Percentiles rank a stretch among this genome's conserved stretches.
Evolutionary conservation across 2,329 filamentous ascomycete genomes (phyloP).

Genomic region (Xylariaceae sp.): DNA sequence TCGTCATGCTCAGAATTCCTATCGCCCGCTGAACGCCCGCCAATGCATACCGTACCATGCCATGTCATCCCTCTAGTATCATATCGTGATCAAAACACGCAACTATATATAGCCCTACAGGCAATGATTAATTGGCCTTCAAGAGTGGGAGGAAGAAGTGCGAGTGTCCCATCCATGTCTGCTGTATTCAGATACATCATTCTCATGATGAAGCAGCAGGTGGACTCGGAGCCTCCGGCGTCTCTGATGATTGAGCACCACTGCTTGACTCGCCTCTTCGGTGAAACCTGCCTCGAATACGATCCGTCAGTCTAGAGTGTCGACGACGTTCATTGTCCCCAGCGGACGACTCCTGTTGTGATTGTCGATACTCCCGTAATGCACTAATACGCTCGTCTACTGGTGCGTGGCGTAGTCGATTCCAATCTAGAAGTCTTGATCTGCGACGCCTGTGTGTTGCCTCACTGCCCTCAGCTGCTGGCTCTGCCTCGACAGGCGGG

Average conservation of each 20-base stretch:
- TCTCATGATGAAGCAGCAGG: slow-evolving; percentile 20
- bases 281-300: slow-evolving; percentile 52
- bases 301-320: slow-evolving; percentile 45
- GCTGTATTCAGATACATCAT: too few relatives aligned
- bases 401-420: slow-evolving; percentile 56
- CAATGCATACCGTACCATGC: too few relatives aligned
- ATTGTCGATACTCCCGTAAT: slow-evolving; percentile 48
- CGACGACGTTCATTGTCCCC: slow-evolving; percentile 38
- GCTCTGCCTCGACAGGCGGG: slow-evolving; percentile 27
- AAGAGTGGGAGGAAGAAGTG: too few relatives aligned
- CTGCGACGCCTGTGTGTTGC: slow-evolving; percentile 41
- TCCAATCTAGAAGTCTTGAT: slow-evolving; percentile 55
- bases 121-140: too few relatives aligned
- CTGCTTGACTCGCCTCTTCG: slow-evolving; percentile 50
- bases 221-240: slow-evolving; percentile 12
- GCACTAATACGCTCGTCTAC: slow-evolving; percentile 62
- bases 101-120: too few relatives aligned
- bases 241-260: slow-evolving; percentile 36
- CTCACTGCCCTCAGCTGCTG: slow-evolving; percentile 34
- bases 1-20: too few relatives aligned
- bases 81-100: too few relatives aligned
- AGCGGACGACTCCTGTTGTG: slow-evolving; percentile 32
- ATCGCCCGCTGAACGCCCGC: too few relatives aligned
- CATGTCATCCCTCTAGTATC: too few relatives aligned
- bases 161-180: too few relatives aligned